These are phyloP conservation scores for Cryptococcus sp. DNA, from an alignment of 1,284 basidiomycete species.

Conservation along the genomic window DNA sequence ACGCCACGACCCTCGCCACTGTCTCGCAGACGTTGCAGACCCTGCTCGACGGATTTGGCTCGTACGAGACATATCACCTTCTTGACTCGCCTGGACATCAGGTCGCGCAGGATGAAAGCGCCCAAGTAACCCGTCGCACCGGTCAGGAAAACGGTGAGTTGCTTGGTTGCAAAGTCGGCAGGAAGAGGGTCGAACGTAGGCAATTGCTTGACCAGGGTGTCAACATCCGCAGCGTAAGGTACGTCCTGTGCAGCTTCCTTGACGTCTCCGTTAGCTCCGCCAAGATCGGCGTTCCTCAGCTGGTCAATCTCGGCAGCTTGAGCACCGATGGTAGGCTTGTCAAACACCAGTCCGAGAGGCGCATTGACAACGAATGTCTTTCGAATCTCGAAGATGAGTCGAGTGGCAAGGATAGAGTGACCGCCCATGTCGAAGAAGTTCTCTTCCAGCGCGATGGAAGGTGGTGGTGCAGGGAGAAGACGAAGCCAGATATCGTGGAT, in stretches of 20 bases:
- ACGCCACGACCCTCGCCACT: constrained; percentile 81
- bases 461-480: constrained; percentile 79
- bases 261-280: constrained; percentile 42
- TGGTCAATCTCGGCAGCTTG: constrained; percentile 78
- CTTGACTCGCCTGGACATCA: constrained; percentile 69
- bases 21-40: constrained; percentile 71
- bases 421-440: constrained; percentile 99
- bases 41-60: constrained; percentile 67
- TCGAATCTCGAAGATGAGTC: constrained; percentile 95
- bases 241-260: constrained; percentile 35
- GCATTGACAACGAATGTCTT: constrained; percentile 90
- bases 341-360: constrained; percentile 90
- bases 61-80: constrained; percentile 93
- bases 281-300: constrained; percentile 75
- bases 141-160: constrained; percentile 85
- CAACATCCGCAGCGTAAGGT: constrained; percentile 78
- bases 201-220: constrained; percentile 64
- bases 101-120: constrained; percentile 83
- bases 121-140: constrained; percentile 98
- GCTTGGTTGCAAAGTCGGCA: constrained; percentile 59
- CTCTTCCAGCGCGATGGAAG: constrained; percentile 82
- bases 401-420: constrained; percentile 96
- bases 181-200: constrained; percentile 63
- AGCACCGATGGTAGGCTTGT: constrained; percentile 81
- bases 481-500: constrained; percentile 80